phyloP scores from a whole-genome alignment of 805 yeast species.

The Millerago galiae region DNA sequence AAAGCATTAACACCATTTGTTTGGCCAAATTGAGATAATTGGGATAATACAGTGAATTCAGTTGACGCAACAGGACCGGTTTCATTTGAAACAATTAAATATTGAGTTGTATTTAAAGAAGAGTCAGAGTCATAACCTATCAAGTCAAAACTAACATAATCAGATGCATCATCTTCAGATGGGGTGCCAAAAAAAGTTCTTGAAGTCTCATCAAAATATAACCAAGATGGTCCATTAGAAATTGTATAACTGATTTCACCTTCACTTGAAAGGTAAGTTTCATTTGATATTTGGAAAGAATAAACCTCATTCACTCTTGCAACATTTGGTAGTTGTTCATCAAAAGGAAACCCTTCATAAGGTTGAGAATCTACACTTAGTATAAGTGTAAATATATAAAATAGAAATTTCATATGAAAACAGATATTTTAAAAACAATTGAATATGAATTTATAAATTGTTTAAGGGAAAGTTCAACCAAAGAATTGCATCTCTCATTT shows the following conservation, averaged over 20 bases:
- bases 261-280: slow-evolving; percentile 52
- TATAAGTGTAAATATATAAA: slow-evolving; percentile 1
- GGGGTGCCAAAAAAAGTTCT: slow-evolving; percentile 71
- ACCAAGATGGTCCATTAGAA: slow-evolving; percentile 67
- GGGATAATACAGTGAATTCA: slow-evolving; percentile 38
- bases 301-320: slow-evolving; percentile 65
- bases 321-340: slow-evolving; percentile 80
- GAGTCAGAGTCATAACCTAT: slow-evolving; percentile 59
- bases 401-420: neutral
- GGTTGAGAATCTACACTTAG: slow-evolving; percentile 34
- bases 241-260: slow-evolving; percentile 49
- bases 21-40: slow-evolving; percentile 57
- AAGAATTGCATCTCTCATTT: neutral
- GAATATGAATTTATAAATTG: neutral
- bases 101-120: slow-evolving; percentile 41
- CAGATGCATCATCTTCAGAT: slow-evolving; percentile 34
- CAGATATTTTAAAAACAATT: no score
- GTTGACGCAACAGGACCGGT: slow-evolving; percentile 47
- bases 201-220: slow-evolving; percentile 56
- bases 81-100: slow-evolving; percentile 52
- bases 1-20: slow-evolving; percentile 75
- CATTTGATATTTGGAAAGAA: slow-evolving; percentile 58
- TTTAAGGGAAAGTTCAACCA: neutral
- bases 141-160: slow-evolving; percentile 43
- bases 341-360: slow-evolving; percentile 66